Base-by-base conservation (phyloP, 2,329 filamentous ascomycete species). In the Ophiocordyceps camponoti-saundersi region DNA sequence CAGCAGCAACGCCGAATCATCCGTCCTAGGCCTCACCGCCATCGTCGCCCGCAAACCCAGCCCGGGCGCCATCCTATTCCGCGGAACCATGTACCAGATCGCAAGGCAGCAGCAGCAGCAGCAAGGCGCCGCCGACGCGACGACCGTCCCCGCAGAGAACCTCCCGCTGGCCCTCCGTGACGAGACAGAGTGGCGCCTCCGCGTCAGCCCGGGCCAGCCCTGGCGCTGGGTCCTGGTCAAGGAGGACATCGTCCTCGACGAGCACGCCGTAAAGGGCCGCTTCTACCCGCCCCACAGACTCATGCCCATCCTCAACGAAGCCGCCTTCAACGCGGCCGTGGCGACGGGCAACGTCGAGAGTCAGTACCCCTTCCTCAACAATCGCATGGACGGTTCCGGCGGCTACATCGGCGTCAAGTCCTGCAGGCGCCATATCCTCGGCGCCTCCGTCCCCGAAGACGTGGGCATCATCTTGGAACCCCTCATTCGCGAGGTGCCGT, bases 261-360 rank as follows among this genome's bases (percentile, higher is more conserved):
- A 76, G 53, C 55, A 57, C 15, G 63, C 64, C 21, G 64, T 78
- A 45, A 64, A 66, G 48, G 75, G 75, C 45, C 65, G 75, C n/a
- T 77, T 77, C 60, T 78, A 79, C 59, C 70, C 74, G 16, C 71
- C 71, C n/a, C 60, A 68, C 48, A 64, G 67, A 48, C 62, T 79
- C 34, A 69, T 75, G 58, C 65, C 66, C 16, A 66, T 76, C 47
- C 60, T 77, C 46, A 64, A 71, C 40, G 61, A 62, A 11, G 55
- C 53, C 1, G 58, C 57, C 6, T 67, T 66, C 48, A 57, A 67
- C 40, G 57, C 58, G 5, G 61, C 64, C 16, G 51, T 69, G 32
- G 53, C 58, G 22, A 57, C 60, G 36, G 65, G 65, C 40, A 55
- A 61, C 34, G 57, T 73, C 26, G 62, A 65, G 30, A 67, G 71